Percentiles rank a stretch among this genome's conserved stretches.
Evolutionary conservation across 106 monocot genomes (phyloP).

Genomic region (Xerophyta viscosa): DNA sequence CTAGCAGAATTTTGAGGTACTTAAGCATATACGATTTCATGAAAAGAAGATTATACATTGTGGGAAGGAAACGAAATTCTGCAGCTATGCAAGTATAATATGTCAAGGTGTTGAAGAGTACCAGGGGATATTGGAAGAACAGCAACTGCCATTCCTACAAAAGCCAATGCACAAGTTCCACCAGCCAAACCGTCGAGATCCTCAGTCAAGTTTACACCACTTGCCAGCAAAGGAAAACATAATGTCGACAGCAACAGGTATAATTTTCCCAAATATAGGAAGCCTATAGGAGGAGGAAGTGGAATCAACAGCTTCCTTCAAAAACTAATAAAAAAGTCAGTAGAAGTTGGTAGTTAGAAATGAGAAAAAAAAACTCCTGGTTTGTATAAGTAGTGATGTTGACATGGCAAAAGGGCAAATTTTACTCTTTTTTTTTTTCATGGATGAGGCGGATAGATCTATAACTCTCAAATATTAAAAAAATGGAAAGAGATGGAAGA

Average conservation of each 20-base stretch:
- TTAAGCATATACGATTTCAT: too few species aligned
- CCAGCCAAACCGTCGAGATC: conserved; percentile 78
- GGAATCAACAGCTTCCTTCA: conserved; percentile 77
- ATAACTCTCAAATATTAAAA: too few species aligned
- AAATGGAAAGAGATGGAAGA: too few species aligned
- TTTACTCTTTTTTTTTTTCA: too few species aligned
- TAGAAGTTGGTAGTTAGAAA: background rate
- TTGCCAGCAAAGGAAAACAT: conserved; percentile 65
- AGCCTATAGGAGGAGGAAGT: conserved; percentile 64
- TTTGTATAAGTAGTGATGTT: too few species aligned
- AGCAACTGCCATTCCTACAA: conserved; percentile 65
- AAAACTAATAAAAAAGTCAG: conserved; percentile 12
- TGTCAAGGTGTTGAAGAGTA: conserved; percentile 10
- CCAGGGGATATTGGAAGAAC: conserved; percentile 67
- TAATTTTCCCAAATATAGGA: conserved; percentile 53
- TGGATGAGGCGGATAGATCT: too few species aligned
- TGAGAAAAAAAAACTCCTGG: background rate
- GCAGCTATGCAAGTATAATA: background rate
- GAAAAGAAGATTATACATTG: too few species aligned
- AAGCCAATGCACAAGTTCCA: conserved; percentile 56
- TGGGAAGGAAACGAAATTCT: too few species aligned
- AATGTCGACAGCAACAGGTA: conserved; percentile 51
- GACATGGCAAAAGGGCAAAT: too few species aligned
- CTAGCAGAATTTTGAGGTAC: too few species aligned
- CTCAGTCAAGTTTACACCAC: conserved; percentile 70